Evolutionary conservation across 1,284 basidiomycete species (phyloP).

Genomic region (Xerocomus minutiporus): DNA sequence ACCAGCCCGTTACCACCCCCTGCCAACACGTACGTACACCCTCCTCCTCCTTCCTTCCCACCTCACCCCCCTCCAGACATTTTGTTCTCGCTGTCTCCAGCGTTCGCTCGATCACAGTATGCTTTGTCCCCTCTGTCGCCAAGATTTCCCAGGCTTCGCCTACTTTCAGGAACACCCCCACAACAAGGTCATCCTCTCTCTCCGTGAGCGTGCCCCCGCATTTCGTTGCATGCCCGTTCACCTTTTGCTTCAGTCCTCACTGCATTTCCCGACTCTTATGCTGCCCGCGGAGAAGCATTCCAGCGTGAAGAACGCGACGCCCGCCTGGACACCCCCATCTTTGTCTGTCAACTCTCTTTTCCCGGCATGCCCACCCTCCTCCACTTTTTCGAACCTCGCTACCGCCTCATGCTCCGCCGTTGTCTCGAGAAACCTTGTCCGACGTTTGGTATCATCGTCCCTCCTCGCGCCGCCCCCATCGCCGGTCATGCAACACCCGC

Average conservation of each 20-base stretch:
- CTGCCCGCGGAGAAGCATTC: constrained; percentile 54
- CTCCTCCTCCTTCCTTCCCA: constrained; percentile 4
- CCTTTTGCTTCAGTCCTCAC: constrained; percentile 49
- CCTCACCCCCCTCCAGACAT: constrained; percentile 56
- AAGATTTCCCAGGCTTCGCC: constrained; percentile 68
- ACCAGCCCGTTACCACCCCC: constrained; percentile 85
- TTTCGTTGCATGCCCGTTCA: constrained; percentile 10
- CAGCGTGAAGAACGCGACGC: constrained; percentile 74
- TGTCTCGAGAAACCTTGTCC: constrained; percentile 75
- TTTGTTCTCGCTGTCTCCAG: constrained; percentile 84
- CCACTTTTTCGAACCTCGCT: constrained; percentile 89
- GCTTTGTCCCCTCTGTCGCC: constrained; percentile 83
- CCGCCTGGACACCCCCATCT: constrained; percentile 83
- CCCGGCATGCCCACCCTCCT: constrained; percentile 86
- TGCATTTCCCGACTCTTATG: constrained; percentile 56
- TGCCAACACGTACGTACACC: constrained; percentile 79
- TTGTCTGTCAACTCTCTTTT: constrained; percentile 86
- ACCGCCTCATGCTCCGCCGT: constrained; percentile 90
- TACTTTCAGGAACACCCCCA: constrained; percentile 76
- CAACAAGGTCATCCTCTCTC: constrained; percentile 65
- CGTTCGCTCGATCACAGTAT: constrained; percentile 83
- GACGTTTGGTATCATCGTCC: constrained; percentile 89
- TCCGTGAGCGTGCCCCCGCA: constrained; percentile 47
- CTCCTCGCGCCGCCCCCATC: constrained; percentile 35
- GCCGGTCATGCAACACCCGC: constrained; percentile 36